Evolutionary conservation across 2,329 filamentous ascomycete genomes (phyloP).

Genomic region (Microsporum audouinii): DNA sequence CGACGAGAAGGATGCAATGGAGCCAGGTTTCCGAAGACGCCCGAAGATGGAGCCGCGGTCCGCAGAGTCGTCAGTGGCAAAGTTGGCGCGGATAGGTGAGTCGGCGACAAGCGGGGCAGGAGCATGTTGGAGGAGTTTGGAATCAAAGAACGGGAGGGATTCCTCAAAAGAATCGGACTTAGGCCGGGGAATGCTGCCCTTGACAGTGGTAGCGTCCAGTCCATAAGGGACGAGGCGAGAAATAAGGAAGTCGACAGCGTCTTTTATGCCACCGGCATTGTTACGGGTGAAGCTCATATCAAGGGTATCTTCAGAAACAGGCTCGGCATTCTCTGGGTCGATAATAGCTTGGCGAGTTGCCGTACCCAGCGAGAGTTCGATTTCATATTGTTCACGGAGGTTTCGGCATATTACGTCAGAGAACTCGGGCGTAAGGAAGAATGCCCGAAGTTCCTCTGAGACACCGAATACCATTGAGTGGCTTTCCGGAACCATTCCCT

Average conservation of each 20-base stretch:
- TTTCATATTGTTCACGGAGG: slow-evolving; percentile 82
- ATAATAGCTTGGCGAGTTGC: slow-evolving; percentile 22
- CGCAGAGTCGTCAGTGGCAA: slow-evolving; percentile 62
- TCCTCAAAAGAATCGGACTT: slow-evolving; percentile 99
- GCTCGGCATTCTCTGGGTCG: slow-evolving; percentile 31
- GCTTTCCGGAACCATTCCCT: slow-evolving; percentile 94
- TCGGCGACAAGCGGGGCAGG: slow-evolving; percentile 70
- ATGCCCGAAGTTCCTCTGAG: slow-evolving; percentile 63
- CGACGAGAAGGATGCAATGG: slow-evolving; percentile 89
- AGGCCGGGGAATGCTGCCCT: slow-evolving; percentile 90
- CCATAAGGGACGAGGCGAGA: slow-evolving; percentile 73
- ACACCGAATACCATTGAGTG: slow-evolving; percentile 81
- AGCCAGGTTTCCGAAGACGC: slow-evolving; percentile 84
- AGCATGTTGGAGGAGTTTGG: slow-evolving; percentile 87
- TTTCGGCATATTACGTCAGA: slow-evolving; percentile 67
- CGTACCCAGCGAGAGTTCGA: slow-evolving; percentile 64
- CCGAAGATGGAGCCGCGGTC: slow-evolving; percentile 80
- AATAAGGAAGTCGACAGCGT: slow-evolving; percentile 90
- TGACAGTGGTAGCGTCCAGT: slow-evolving; percentile 78
- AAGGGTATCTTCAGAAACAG: slow-evolving; percentile 41
- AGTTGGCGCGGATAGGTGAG: slow-evolving; percentile 75
- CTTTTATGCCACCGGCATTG: slow-evolving; percentile 87
- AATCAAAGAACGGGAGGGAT: slow-evolving; percentile 91
- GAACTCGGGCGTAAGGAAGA: slow-evolving; percentile 72
- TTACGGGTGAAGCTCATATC: slow-evolving; percentile 85